phyloP scores from a whole-genome alignment of 176 grass and related monocot genomes.

The Alloteropsis semialata region DNA sequence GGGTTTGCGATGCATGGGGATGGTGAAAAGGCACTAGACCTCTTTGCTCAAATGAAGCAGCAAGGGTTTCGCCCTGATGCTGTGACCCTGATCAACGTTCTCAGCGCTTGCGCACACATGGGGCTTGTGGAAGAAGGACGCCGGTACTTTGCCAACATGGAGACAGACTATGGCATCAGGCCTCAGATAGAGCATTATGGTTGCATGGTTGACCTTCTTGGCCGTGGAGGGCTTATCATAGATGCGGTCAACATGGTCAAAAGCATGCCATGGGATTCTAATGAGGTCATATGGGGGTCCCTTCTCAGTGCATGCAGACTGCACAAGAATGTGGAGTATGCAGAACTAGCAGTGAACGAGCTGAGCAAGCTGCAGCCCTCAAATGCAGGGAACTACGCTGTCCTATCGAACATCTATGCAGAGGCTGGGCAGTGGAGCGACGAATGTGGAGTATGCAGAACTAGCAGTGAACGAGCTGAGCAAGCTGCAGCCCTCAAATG shows the following conservation, averaged over 20 bases:
- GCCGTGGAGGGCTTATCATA: slow-evolving; percentile 58
- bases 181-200: slow-evolving; percentile 82
- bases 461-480: slow-evolving; percentile 54
- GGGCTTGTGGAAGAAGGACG: slow-evolving; percentile 55
- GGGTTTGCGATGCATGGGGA: slow-evolving; percentile 80
- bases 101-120: slow-evolving; percentile 69
- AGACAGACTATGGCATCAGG: no score
- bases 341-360: no score
- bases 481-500: no score
- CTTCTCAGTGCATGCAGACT: no score
- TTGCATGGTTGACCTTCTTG: slow-evolving; percentile 72
- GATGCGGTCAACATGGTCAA: slow-evolving; percentile 56
- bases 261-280: slow-evolving; percentile 64
- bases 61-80: slow-evolving; percentile 56
- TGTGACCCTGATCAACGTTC: slow-evolving; percentile 65
- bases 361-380: no score
- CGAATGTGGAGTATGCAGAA: slow-evolving; percentile 60
- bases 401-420: no score
- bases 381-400: slow-evolving; percentile 68
- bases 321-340: no score
- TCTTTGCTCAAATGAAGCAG: slow-evolving; percentile 70
- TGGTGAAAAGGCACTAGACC: slow-evolving; percentile 47
- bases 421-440: no score
- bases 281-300: slow-evolving; percentile 61
- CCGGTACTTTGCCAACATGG: slow-evolving; percentile 50